Percentiles rank a stretch among this genome's conserved stretches.
phyloP scores from a whole-genome alignment of 331 rosid genomes.

The Spiraea crenata region DNA sequence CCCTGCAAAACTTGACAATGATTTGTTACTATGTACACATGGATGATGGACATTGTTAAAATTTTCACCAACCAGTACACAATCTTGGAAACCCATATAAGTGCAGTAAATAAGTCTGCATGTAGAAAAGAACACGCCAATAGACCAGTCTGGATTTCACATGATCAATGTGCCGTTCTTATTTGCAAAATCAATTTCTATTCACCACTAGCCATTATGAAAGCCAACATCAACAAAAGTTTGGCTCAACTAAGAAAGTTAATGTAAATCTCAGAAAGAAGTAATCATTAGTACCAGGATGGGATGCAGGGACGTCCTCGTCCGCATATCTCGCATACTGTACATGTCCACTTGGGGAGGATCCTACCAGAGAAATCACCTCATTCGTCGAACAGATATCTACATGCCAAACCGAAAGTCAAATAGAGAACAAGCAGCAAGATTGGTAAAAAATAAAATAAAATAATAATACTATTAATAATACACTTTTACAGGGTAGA shows the following conservation, averaged over 20 bases:
- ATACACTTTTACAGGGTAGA: constrained; percentile 7
- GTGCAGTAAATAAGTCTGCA: not conserved
- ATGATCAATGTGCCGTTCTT: not conserved
- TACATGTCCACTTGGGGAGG: constrained; percentile 22
- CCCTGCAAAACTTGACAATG: constrained; percentile 25
- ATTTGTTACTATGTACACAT: constrained; percentile 8
- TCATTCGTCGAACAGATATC: constrained; percentile 10
- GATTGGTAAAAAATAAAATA: not conserved
- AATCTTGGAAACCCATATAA: not conserved
- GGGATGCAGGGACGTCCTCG: constrained; percentile 29
- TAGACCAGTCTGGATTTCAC: not conserved
- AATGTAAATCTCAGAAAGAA: constrained; percentile 15
- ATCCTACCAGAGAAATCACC: constrained; percentile 19
- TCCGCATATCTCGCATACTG: constrained; percentile 26
- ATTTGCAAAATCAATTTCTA: not conserved
- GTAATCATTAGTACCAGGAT: constrained; percentile 32
- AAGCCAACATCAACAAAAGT: not conserved
- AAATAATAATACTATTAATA: not conserved
- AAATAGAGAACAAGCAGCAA: constrained; percentile 20
- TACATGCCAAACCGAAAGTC: constrained; percentile 25
- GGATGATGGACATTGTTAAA: not conserved
- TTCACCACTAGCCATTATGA: not conserved
- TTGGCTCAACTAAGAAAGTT: constrained; percentile 5
- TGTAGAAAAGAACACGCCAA: not conserved
- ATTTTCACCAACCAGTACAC: not conserved